A percentile compares a stretch with the other conserved stretches of the same genome.
These are phyloP conservation scores for Monosporascus sp. DNA, from an alignment of 2,329 filamentous ascomycete species.

Conservation along the genomic window DNA sequence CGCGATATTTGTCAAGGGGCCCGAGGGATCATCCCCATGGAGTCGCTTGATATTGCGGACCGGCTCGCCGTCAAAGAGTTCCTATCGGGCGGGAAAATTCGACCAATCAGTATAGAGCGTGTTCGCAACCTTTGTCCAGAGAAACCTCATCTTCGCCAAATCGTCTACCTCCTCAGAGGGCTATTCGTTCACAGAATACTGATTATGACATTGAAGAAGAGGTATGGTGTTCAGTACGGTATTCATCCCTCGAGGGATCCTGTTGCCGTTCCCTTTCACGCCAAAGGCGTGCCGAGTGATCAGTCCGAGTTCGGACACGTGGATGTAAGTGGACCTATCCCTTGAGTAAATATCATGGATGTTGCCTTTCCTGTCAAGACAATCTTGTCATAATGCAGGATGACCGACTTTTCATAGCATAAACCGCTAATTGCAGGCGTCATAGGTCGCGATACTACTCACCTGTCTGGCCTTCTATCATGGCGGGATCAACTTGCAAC, in stretches of 20 bases:
- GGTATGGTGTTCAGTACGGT: conserved; percentile 64
- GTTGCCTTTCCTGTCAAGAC: neutral
- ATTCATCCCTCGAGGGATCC: conserved; percentile 49
- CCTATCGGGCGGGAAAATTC: conserved; percentile 23
- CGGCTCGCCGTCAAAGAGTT: conserved; percentile 19
- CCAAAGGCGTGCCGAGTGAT: conserved; percentile 59
- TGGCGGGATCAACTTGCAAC: conserved; percentile 42
- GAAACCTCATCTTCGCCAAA: conserved; percentile 25
- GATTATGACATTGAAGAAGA: conserved; percentile 53
- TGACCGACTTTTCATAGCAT: neutral
- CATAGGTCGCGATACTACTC: conserved; percentile 56
- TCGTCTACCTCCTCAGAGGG: conserved; percentile 55
- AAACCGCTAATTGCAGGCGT: conserved; percentile 13
- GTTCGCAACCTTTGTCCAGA: conserved; percentile 29
- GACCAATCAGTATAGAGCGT: conserved; percentile 12
- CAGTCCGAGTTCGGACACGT: conserved; percentile 65
- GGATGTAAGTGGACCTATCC: conserved; percentile 19
- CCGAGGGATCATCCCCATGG: conserved; percentile 26
- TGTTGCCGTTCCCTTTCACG: conserved; percentile 62
- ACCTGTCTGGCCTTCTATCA: conserved; percentile 68
- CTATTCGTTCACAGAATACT: conserved; percentile 58
- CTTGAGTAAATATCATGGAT: neutral
- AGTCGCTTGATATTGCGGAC: conserved; percentile 25
- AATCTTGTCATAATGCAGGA: neutral
- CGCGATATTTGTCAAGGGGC: conserved; percentile 34